Base-by-base conservation (phyloP, 176 grass and related monocot species). In the Tillandsia fasciculata region DNA sequence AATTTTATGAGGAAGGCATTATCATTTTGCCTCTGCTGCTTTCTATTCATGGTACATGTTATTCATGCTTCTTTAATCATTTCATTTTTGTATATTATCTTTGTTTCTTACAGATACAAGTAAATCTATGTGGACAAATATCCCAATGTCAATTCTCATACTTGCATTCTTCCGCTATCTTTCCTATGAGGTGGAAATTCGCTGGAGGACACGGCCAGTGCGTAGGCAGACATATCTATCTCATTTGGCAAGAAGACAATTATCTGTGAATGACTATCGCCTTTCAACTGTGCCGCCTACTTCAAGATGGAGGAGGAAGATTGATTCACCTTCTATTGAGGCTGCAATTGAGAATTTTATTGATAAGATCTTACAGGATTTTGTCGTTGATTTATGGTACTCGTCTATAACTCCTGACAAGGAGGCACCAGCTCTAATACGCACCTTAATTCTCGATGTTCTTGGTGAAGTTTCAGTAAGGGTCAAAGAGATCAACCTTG, bases 91-190 rank as follows among this genome's bases (percentile, higher is more conserved):
- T 54, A 71, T 48, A 8, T 84, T 42, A 64, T 56, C 51, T 76
- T 79, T 85, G 20, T 72, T 90, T 74, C 64, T 48, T 72, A 69
- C 81, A 97, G 94, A 97, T 83, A 90, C 94, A 72, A 97, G 94
- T 83, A 92, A 97, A 90, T 97, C 94, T 67, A 97, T 97, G 87
- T 97, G 89, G 94, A 92, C 86, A 90, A 97, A 97, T 83, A 81
- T 97, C 65, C 94, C 94, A 50, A 87, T 97, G 84, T 87, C 94
- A 76, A 71, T 92, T 70, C 77, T 97, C 76, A 93, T 97, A 80
- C 89, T 97, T 72, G 76, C 82, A 24, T 84, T 84, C 74, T 74
- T 97, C 11, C 86, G 89, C 12, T 92, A 87, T 66, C 61, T 97
- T 28, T 97, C 94, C 18, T 88, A 85, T 74, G 86, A 97, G 76